Base-by-base conservation (phyloP, 306 rosid genomes). In the Purshia tridentata region DNA sequence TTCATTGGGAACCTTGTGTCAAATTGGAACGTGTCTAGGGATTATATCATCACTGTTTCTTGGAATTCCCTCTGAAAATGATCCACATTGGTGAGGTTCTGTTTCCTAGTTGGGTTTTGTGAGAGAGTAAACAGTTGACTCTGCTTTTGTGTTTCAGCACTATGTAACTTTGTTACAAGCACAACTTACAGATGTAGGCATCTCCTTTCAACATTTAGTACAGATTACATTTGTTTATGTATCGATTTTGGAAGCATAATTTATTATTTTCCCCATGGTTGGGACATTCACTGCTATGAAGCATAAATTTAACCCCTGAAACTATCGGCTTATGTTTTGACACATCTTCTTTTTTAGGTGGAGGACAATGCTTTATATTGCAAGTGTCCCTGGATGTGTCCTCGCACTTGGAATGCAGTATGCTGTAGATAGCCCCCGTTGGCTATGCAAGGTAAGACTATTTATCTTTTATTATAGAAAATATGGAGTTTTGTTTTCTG, bases 401-500 rank as follows among this genome's bases (percentile, higher is more conserved):
- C 82, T 92, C 52, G 86, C 86, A 19, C 77, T 90, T 78, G 97
- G 96, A 48, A 92, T 92, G 96, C 93, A 87, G 85, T 90, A 87
- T 87, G 80, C 98, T 68, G 93, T 90, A 49, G 98, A 92, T 54
- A 92, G 98, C 75, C 98, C 98, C 44, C 92, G 97, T 72, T 92
- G 98, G 97, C 87, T 92, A 57, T 90, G 92, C 84, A 92, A 90
- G 88, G 98, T 88, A 77, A 79, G 81, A 68, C 59, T 78, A 40
- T 51, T 39, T 4, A 64, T 81, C 77, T 48, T 49, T 67, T 73
- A 29, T 37, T 19, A 67, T 41, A 29, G 44, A 14, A 23, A 49
- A 39, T 58, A 46, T 58, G 22, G 29, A 59, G 20, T 46, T 47
- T 44, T 53, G 58, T 81, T 62, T 72, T 47, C 22, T 22, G 6